A percentile compares a stretch with the other conserved stretches of the same genome.
Conservation (phyloP, 805 yeast species). For the Yarrowia sp. region DNA sequence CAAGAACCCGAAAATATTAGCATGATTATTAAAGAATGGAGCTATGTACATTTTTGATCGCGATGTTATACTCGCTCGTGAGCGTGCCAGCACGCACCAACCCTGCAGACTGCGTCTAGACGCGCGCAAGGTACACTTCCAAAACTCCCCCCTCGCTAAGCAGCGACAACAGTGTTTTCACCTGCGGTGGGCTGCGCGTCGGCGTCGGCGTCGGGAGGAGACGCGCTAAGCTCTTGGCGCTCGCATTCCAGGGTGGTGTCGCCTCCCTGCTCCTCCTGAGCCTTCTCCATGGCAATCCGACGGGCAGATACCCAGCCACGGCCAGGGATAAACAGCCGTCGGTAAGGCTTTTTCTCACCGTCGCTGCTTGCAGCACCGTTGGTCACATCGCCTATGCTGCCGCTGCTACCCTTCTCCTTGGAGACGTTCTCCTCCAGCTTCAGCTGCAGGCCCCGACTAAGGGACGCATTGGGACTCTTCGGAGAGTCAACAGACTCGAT, state of each 20-base stretch:
- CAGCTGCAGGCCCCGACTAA: neutral
- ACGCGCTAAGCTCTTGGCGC: neutral
- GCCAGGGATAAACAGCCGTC: slow-evolving; percentile 33
- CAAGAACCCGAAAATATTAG: neutral
- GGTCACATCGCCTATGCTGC: neutral
- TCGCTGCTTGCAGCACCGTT: slow-evolving; percentile 24
- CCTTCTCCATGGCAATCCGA: slow-evolving; percentile 29
- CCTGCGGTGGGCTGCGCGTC: neutral
- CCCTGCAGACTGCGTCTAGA: neutral
- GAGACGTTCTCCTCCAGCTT: slow-evolving; percentile 18
- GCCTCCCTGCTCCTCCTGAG: slow-evolving; percentile 16
- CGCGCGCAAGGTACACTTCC: neutral
- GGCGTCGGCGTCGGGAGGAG: neutral
- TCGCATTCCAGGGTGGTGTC: neutral
- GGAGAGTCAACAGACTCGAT: slow-evolving; percentile 9
- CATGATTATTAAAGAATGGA: neutral
- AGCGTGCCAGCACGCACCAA: neutral
- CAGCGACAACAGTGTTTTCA: neutral
- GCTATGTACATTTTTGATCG: slow-evolving; percentile 8
- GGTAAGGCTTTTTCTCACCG: slow-evolving; percentile 31
- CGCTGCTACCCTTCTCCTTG: slow-evolving; percentile 10
- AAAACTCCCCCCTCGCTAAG: neutral
- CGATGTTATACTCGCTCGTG: too few relatives aligned
- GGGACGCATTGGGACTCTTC: neutral
- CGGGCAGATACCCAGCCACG: slow-evolving; percentile 33